Evolutionary conservation across 306 rosid species (phyloP), one percentile per base, ranked within the genome.

Genomic region (Trifolium subterraneum): DNA sequence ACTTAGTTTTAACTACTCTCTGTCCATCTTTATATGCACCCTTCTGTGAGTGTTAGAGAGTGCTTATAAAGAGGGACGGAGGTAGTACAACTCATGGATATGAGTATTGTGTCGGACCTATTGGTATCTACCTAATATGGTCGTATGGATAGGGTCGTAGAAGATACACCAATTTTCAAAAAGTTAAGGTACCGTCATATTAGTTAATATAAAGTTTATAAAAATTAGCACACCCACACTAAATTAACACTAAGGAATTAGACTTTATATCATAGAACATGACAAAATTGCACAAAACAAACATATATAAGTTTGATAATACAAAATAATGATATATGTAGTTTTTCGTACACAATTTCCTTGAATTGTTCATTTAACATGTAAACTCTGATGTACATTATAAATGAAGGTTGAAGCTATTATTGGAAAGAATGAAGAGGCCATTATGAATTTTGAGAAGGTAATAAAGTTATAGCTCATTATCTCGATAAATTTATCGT

Each of bases 371-470:
- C 1, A 18, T 72, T 33, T 65, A 56, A 33, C 29, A 38, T 64
- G 61, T 80, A 20, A 71, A 51, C 76, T 74, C 39, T 80, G 29
- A 71, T 73, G 55, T 67, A 15, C 29, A 7, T 65, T 82, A 55
- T 41, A 68, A 48, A 83, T 85, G 81, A 84, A 95, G 99, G 92
- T 95, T 83, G 99, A 95, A 85, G 97, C 98, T 67, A 87, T 92
- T 64, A 84, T 85, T 64, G 99, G 99, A 74, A 95, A 92, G 79
- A 95, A 86, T n/a, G 99, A 95, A 15, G 99, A 95, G 82, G 99
- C 99, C 68, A 85, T 92, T 48, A 78, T 86, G 87, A 92, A 90
- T 85, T 95, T 95, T 80, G 99, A 95, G 59, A 95, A 92, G 99
- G 99, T 92, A 72, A 83, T 76, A 38, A 47, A 64, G 29, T 45